Base-by-base conservation (phyloP, 1,284 basidiomycete genomes). In the Coriolopsis trogii region DNA sequence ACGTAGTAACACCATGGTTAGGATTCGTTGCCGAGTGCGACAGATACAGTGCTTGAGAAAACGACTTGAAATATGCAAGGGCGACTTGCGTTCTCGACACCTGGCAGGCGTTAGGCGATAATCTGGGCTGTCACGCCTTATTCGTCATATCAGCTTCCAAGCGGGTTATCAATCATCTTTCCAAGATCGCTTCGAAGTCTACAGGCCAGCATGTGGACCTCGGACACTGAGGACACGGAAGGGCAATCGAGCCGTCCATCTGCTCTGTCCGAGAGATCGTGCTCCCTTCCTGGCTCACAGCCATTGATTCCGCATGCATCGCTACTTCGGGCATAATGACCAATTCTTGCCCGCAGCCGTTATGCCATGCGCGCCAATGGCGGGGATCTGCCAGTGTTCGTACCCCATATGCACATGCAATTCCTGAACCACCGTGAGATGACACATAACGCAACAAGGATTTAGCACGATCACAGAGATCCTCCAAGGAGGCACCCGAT, bases 11-110 rank as follows among this genome's bases (percentile, higher is more conserved):
- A n/a, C 29, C 6, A 6, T 41, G 28, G 31, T 34, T 31, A 44
- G 42, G 42, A 51, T 51, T 51, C 49, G 49, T 51, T 45, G 34
- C 38, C 37, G 37, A 18, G 15, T 4, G 16, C 15, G 26, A 34
- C 20, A 25, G 41, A 33, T 33, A 13, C 28, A 33, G 20, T 18
- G 29, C 37, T 44, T 44, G 41, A 18, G 36, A 39, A 16, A 4
- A 4, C 26, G 29, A 25, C 28, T 40, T 23, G 13, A 44, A 44
- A n/a, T 21, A 2, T 12, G 3, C 13, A 7, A 23, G 16, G 31
- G n/a, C 6, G 23, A 31, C n/a, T 44, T 15, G 21, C 10, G 21
- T 21, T 43, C 30, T 33, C 8, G 20, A 44, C 5, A 10, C 5
- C 15, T 1, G 13, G 18, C 39, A 41, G 6, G n/a, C 23, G 6